A percentile compares a stretch with the other conserved stretches of the same genome.
Evolutionary conservation across 2,329 filamentous ascomycete species (phyloP).

Genomic region (Akanthomyces uredinophilus): DNA sequence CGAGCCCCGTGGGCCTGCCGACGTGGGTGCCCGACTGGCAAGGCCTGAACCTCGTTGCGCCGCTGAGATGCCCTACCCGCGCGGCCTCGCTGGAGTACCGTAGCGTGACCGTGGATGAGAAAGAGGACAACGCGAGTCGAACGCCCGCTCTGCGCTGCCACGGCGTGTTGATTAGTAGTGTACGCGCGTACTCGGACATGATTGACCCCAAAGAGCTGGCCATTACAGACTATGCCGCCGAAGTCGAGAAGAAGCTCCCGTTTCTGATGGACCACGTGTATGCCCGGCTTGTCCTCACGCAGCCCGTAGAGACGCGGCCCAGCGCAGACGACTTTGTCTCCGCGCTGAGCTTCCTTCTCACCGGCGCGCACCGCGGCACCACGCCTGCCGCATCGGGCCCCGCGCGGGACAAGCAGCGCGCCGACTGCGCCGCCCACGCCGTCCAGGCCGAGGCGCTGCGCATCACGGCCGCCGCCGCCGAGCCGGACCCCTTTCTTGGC

Average conservation of each 20-base stretch:
- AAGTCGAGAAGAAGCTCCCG: constrained; percentile 2
- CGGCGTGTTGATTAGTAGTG: neutral
- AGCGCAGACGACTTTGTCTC: constrained; percentile 1
- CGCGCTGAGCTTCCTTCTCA: constrained; percentile 10
- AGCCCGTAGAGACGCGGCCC: neutral
- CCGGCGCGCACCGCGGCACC: constrained; percentile 4
- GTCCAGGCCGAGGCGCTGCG: constrained; percentile 4
- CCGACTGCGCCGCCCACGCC: constrained; percentile 11
- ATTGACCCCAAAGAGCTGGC: constrained; percentile 13
- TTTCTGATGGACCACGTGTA: constrained; percentile 12
- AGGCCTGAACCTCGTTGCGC: constrained; percentile 12
- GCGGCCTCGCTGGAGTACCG: neutral
- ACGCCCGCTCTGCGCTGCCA: neutral
- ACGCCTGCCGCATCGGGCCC: neutral
- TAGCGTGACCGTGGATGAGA: neutral
- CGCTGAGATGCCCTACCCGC: constrained; percentile 3
- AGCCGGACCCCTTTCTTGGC: neutral
- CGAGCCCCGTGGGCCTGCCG: constrained; percentile 7
- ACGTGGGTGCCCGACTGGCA: constrained; percentile 15
- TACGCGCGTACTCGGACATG: constrained; percentile 1
- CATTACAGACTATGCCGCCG: neutral
- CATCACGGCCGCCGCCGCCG: neutral
- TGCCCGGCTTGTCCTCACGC: neutral
- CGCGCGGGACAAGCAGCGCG: neutral
- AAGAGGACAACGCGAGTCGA: neutral